Evolutionary conservation across 2,329 filamentous ascomycete genomes (phyloP).

Genomic region (Aureobasidium sp.): DNA sequence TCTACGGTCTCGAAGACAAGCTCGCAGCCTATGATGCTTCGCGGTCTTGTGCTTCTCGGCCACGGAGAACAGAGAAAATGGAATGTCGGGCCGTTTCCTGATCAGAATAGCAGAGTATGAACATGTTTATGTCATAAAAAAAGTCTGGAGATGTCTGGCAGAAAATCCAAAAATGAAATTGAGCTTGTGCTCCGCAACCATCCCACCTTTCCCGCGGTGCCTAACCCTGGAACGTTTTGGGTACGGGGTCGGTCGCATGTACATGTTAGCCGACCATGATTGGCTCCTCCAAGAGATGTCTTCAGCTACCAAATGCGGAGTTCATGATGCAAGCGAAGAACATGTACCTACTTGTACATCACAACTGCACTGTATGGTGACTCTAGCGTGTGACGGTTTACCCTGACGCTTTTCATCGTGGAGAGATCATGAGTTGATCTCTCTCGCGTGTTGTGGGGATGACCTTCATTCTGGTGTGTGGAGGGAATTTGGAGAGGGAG

Average conservation of each 20-base stretch:
- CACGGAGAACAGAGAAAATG: background rate
- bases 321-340: background rate
- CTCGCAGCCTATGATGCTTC: constrained; percentile 2
- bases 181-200: constrained; percentile 12
- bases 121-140: background rate
- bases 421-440: constrained; percentile 7
- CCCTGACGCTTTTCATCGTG: background rate
- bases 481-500: background rate
- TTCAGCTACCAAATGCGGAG: constrained; percentile 2
- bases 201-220: background rate
- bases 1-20: background rate
- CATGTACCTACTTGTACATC: background rate
- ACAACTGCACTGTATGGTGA: background rate
- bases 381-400: background rate
- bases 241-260: background rate
- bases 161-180: background rate
- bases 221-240: constrained; percentile 9
- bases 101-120: background rate
- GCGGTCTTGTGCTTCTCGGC: constrained; percentile 2
- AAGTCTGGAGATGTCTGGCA: background rate
- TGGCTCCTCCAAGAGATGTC: constrained; percentile 1
- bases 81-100: background rate
- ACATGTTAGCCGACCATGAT: constrained; percentile 14
- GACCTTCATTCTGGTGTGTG: background rate
- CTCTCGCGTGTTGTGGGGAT: constrained; percentile 3